These are phyloP conservation scores for Coffea humblotiana DNA, from an alignment of 305 asterid genomes.

Conservation along the genomic window DNA sequence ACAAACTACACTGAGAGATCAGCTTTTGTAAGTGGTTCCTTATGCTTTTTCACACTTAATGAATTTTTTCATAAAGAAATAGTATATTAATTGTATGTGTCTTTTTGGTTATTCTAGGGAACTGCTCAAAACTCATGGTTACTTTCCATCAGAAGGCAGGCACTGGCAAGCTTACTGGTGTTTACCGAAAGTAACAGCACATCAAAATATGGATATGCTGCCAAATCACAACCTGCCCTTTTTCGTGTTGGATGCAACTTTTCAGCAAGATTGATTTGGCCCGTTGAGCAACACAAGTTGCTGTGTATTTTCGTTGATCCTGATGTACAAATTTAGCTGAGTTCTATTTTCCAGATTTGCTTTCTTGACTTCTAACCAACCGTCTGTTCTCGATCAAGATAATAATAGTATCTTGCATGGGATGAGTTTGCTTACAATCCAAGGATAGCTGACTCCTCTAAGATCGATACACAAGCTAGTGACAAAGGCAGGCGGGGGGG, in stretches of 20 bases:
- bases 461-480: too few species aligned
- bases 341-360: neutral
- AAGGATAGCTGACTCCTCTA: too few species aligned
- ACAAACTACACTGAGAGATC: conserved; percentile 47
- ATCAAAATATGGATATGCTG: conserved; percentile 60
- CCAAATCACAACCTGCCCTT: conserved; percentile 56
- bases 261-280: conserved; percentile 5
- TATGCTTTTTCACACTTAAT: neutral
- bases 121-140: conserved; percentile 77
- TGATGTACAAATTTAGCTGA: neutral
- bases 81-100: neutral
- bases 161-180: conserved; percentile 64
- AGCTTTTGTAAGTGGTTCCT: conserved; percentile 53
- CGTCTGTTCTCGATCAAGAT: neutral
- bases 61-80: neutral
- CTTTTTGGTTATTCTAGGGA: conserved; percentile 40
- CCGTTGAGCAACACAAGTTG: conserved; percentile 26
- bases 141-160: conserved; percentile 60
- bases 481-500: too few species aligned
- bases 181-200: conserved; percentile 69
- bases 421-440: neutral
- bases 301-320: neutral
- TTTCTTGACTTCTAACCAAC: neutral
- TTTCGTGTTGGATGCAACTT: conserved; percentile 39
- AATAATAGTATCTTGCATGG: neutral